Evolutionary conservation across 2,329 filamentous ascomycete genomes (phyloP), one percentile per base, ranked within the genome.

Genomic region (Epichloe elymi): DNA sequence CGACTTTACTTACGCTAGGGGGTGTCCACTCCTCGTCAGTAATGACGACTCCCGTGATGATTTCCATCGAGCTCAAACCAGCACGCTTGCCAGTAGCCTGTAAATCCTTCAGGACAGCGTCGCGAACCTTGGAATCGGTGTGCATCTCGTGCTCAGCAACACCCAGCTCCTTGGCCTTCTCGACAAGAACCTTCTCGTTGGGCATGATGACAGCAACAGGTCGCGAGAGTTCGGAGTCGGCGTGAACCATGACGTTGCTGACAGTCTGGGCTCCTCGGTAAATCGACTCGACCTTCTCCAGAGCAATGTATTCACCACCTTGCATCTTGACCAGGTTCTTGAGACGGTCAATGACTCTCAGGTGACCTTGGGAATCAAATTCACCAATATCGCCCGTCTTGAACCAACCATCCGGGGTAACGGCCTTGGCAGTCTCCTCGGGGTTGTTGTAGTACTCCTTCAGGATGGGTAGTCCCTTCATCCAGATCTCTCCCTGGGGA

Each of bases 301-400:
- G 79, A 20, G 91, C 93, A 66, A 97, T 94, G 69, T 97, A 97
- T 74, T 97, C 91, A 59, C 91, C 91, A 54, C 90, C 89, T 57
- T 88, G 79, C 56, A 93, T 90, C 82, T 97, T 97, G 68, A 97
- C 87, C 51, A 97, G 74, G 70, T 97, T 97, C 83, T 97, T 97
- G 80, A 95, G 90, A 59, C 91, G 88, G 68, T 97, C 91, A 63
- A 97, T 90, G 65, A 97, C 84, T 59, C 76, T 80, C 57, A 97
- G 70, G 65, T 95, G 86, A 42, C 91, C 91, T 55, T 84, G 76
- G 43, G 72, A 65, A 67, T 91, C 83, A 61, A 91, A 93, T 65
- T 96, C 87, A 61, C 91, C 91, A 65, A 97, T 93, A 62, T 97
- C 91, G 54, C 91, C 91, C 15, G 89, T 95, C 77, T 86, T 91